Percentiles rank a stretch among this genome's conserved stretches.
phyloP scores from a whole-genome alignment of 2,329 filamentous ascomycete species.

The Cercospora sojina region DNA sequence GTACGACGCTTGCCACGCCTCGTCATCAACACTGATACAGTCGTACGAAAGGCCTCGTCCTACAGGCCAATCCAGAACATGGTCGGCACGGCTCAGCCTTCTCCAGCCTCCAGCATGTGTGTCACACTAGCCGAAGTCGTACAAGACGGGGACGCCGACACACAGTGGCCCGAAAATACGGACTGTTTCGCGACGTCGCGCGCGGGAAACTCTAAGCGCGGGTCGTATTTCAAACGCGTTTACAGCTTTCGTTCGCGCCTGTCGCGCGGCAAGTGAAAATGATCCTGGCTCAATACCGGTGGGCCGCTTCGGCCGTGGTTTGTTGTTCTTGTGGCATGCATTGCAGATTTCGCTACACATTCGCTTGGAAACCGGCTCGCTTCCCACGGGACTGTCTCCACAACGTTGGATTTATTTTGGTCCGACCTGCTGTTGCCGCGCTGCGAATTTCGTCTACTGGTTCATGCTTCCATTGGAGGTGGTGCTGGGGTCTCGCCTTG shows the following conservation, averaged over 20 bases:
- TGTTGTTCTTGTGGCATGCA: neutral
- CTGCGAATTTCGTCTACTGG: neutral
- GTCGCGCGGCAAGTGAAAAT: constrained; percentile 1
- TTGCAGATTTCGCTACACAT: neutral
- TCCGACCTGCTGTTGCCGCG: neutral
- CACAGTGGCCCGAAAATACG: neutral
- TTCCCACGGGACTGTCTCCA: neutral
- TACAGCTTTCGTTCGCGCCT: constrained; percentile 7
- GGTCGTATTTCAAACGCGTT: neutral
- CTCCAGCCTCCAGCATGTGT: neutral
- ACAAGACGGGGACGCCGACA: neutral
- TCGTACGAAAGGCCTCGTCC: neutral
- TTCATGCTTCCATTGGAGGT: constrained; percentile 11
- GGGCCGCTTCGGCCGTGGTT: neutral
- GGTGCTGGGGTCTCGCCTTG: constrained; percentile 14
- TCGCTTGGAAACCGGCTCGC: constrained; percentile 3
- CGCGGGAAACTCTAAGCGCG: constrained; percentile 7
- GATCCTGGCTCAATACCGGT: neutral
- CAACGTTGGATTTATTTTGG: neutral
- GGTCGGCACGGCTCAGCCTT: neutral
- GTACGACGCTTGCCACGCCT: neutral
- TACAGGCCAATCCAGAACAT: neutral
- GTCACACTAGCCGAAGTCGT: neutral
- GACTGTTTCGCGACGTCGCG: neutral
- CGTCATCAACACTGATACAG: neutral